phyloP scores from a whole-genome alignment of 208 protist species.

The Leishmania guyanensis region DNA sequence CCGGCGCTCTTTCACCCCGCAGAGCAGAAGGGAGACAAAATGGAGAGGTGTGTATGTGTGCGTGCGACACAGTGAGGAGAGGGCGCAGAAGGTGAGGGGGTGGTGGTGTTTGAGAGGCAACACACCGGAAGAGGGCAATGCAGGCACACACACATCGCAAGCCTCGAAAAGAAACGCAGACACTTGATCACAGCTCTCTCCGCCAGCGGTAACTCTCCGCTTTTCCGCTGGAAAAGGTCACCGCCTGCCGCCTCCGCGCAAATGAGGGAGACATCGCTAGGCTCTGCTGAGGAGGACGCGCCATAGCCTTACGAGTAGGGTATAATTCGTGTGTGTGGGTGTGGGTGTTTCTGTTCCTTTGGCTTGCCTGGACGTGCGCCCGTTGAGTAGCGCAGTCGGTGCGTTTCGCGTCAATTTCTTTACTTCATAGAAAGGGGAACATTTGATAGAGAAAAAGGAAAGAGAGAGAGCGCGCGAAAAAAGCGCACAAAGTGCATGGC shows the following conservation, averaged over 20 bases:
- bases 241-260: background rate
- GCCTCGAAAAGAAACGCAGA: background rate
- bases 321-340: background rate
- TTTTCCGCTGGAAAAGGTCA: background rate
- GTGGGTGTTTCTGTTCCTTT: background rate
- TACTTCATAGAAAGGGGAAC: background rate
- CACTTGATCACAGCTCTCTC: background rate
- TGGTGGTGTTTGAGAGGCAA: background rate
- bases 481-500: background rate
- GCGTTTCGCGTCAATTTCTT: background rate
- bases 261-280: background rate
- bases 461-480: background rate
- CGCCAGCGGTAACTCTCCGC: background rate
- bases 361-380: background rate
- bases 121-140: background rate
- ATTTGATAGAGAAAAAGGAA: background rate
- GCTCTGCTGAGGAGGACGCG: background rate
- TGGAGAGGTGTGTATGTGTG: background rate
- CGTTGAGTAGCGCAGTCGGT: background rate
- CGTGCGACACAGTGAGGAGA: background rate
- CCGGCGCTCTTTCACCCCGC: background rate
- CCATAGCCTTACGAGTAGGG: background rate
- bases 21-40: background rate
- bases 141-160: background rate
- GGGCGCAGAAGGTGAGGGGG: background rate